Evolutionary conservation across 129 eudicot species (phyloP).

Genomic region (Chrysanthemum makinoi): DNA sequence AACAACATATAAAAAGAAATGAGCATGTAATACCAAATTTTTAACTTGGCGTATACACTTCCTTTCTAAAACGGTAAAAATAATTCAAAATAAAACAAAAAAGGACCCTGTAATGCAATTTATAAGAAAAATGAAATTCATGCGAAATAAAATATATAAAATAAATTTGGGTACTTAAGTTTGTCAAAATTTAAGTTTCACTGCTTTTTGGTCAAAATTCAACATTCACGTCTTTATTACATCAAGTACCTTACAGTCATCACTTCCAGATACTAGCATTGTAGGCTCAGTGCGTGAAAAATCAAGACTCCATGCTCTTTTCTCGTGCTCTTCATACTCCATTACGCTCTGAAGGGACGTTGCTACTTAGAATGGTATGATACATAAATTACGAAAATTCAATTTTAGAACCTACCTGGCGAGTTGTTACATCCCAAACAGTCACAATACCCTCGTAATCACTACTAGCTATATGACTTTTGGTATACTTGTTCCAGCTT

Average conservation of each 20-base stretch:
- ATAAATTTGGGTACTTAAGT: no score
- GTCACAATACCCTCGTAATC: conserved; percentile 96
- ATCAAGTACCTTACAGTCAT: conserved; percentile 84
- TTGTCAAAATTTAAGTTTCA: no score
- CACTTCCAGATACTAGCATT: conserved; percentile 95
- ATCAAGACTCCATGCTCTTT: conserved; percentile 99
- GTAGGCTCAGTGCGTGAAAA: conserved; percentile 88
- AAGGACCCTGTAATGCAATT: not conserved
- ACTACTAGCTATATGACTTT: conserved; percentile 86
- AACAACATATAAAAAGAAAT: no score
- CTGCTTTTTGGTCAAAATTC: not conserved
- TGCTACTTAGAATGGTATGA: not conserved
- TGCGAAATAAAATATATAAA: no score
- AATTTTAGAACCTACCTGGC: conserved; percentile 55
- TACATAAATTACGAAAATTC: not conserved
- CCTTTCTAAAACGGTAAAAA: no score
- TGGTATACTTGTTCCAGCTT: conserved; percentile 94
- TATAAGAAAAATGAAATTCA: no score
- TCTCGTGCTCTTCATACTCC: conserved; percentile 98
- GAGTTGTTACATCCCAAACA: conserved; percentile 95
- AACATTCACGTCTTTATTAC: not conserved
- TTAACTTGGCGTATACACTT: no score
- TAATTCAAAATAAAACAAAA: not conserved
- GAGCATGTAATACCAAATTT: no score
- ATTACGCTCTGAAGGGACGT: conserved; percentile 62